A percentile compares a stretch with the other conserved stretches of the same genome.
Conservation (phyloP, 2,329 filamentous ascomycete genomes). For the Cladophialophora psammophila region DNA sequence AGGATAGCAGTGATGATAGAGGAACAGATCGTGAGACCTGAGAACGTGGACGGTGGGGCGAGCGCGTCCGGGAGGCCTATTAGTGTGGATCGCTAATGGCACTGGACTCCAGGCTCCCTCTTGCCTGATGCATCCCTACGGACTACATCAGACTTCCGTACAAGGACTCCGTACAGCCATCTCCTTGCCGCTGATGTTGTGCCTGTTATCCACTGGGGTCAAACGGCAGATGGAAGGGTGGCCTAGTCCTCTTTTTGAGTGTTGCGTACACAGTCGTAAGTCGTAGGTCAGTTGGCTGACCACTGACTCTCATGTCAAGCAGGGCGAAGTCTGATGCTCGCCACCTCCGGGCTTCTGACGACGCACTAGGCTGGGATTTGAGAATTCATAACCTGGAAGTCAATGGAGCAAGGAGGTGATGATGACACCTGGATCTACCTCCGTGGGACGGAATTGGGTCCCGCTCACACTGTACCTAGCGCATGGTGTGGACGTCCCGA, state of each 20-base stretch:
- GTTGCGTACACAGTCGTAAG: neutral
- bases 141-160: neutral
- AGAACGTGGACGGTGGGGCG: conserved; percentile 11
- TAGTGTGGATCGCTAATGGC: conserved; percentile 8
- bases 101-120: conserved; percentile 1
- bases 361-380: neutral
- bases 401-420: neutral
- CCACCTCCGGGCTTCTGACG: neutral
- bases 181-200: neutral
- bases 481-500: neutral
- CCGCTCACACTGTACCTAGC: neutral
- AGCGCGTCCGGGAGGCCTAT: conserved; percentile 8
- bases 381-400: neutral
- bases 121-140: neutral
- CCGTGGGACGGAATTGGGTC: neutral
- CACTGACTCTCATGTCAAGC: neutral
- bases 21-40: conserved; percentile 1
- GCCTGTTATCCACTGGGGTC: neutral
- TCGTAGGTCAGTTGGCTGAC: neutral
- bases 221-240: neutral
- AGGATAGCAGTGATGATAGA: neutral
- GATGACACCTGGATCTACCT: conserved; percentile 3
- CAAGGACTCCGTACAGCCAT: neutral
- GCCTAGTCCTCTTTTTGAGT: neutral
- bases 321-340: neutral